Conservation (phyloP, 2,329 filamentous ascomycete genomes). For the Davidsoniella eucalypti region DNA sequence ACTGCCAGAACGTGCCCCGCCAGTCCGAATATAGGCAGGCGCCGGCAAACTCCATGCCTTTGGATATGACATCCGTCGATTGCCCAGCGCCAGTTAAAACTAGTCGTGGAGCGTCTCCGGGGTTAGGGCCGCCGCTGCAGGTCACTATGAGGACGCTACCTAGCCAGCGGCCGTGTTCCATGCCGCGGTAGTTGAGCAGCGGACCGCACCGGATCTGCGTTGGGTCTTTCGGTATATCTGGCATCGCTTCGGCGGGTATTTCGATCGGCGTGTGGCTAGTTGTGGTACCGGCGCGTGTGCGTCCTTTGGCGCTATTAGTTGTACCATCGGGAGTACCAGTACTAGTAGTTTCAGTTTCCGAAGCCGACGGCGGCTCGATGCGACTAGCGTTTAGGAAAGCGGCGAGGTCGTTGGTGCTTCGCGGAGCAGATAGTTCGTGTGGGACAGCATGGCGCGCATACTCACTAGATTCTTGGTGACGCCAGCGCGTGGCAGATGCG, state of each 20-base stretch:
- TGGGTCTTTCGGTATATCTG: conserved; percentile 23
- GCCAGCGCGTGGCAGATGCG: conserved; percentile 41
- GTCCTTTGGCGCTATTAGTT: conserved; percentile 15
- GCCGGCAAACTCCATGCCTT: conserved; percentile 26
- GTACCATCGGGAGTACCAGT: conserved; percentile 19
- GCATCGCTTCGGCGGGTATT: conserved; percentile 16
- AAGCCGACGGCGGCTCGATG: conserved; percentile 25
- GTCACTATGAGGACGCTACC: conserved; percentile 78
- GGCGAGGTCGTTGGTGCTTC: conserved; percentile 34
- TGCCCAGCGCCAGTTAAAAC: conserved; percentile 6
- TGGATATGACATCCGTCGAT: background rate
- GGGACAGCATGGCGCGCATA: conserved; percentile 34
- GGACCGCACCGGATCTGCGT: conserved; percentile 55
- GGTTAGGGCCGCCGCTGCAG: conserved; percentile 36
- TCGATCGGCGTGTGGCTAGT: conserved; percentile 32
- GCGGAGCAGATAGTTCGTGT: conserved; percentile 26
- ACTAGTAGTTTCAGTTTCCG: background rate
- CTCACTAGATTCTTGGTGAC: conserved; percentile 45
- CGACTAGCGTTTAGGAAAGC: conserved; percentile 39
- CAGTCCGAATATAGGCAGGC: conserved; percentile 47
- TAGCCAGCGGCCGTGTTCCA: conserved; percentile 58
- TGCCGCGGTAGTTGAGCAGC: conserved; percentile 61
- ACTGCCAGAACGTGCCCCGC: conserved; percentile 80
- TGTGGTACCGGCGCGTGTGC: conserved; percentile 20
- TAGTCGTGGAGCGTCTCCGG: conserved; percentile 5